Conservation (phyloP, 1,284 basidiomycete species). For the Sphagnurus paluster region DNA sequence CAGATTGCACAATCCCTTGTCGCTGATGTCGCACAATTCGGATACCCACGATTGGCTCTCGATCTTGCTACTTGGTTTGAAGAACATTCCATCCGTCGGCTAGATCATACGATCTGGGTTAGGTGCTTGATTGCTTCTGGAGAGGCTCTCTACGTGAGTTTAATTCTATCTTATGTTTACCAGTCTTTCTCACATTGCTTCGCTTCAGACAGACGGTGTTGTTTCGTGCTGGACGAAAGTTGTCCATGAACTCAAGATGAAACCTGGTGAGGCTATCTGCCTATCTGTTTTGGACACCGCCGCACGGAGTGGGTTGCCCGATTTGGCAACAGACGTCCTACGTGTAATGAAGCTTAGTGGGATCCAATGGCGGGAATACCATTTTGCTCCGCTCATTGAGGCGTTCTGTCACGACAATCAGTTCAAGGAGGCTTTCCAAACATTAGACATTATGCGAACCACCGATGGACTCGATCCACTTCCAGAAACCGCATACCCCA, state of each 20-base stretch:
- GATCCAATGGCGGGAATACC: slow-evolving; percentile 61
- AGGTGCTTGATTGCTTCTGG: slow-evolving; percentile 59
- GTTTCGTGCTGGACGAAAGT: slow-evolving; percentile 62
- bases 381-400: slow-evolving; percentile 70
- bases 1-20: slow-evolving; percentile 50
- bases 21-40: slow-evolving; percentile 44
- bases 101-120: slow-evolving; percentile 59
- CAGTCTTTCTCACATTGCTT: slow-evolving; percentile 9
- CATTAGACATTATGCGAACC: slow-evolving; percentile 56
- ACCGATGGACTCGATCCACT: slow-evolving; percentile 44
- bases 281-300: slow-evolving; percentile 70
- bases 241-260: slow-evolving; percentile 49
- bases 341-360: slow-evolving; percentile 49
- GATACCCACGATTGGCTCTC: slow-evolving; percentile 63
- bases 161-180: neutral
- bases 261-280: slow-evolving; percentile 76
- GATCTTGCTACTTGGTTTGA: slow-evolving; percentile 67
- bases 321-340: slow-evolving; percentile 68
- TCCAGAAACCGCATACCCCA: slow-evolving; percentile 47
- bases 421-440: slow-evolving; percentile 58
- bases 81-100: slow-evolving; percentile 45
- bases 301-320: slow-evolving; percentile 66
- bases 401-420: slow-evolving; percentile 54
- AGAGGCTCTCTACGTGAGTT: slow-evolving; percentile 60
- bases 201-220: slow-evolving; percentile 63